phyloP scores from a whole-genome alignment of 495 filamentous ascomycete genomes.

The Podospora conica region DNA sequence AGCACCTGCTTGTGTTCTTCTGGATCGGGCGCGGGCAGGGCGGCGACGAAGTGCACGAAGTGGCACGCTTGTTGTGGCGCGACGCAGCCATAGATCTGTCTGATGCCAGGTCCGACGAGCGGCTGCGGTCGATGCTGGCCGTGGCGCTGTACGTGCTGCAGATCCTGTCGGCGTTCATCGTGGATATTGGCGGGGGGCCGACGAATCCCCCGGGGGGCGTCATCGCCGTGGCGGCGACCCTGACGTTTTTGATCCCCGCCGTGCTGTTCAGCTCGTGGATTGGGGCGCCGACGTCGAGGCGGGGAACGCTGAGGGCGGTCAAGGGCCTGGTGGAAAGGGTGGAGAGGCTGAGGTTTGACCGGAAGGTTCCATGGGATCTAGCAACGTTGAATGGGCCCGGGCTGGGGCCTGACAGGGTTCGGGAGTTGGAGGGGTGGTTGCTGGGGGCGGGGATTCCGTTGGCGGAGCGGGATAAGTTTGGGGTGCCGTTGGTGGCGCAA shows the following conservation, averaged over 20 bases:
- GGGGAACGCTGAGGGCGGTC: neutral
- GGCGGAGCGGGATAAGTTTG: neutral
- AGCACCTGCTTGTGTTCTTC: neutral
- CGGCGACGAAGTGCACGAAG: neutral
- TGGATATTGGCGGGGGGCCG: neutral
- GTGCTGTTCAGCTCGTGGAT: neutral
- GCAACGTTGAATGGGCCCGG: neutral
- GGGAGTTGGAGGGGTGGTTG: neutral
- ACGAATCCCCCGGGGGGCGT: neutral
- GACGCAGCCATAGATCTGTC: neutral
- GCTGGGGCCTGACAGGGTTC: too few relatives aligned
- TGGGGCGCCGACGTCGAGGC: neutral
- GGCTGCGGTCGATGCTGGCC: constrained; percentile 1
- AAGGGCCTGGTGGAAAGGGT: neutral
- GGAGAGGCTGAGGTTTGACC: neutral
- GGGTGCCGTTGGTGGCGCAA: neutral
- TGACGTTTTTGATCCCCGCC: neutral
- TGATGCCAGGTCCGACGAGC: constrained; percentile 2
- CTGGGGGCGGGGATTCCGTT: neutral
- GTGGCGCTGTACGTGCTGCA: constrained; percentile 2
- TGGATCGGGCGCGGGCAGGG: neutral
- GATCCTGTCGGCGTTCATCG: constrained; percentile 2
- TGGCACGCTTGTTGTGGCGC: neutral
- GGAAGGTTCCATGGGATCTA: too few relatives aligned
- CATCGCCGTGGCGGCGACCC: neutral